Conservation (phyloP, 164 flowering plant genomes). For the Sextonia rubra region DNA sequence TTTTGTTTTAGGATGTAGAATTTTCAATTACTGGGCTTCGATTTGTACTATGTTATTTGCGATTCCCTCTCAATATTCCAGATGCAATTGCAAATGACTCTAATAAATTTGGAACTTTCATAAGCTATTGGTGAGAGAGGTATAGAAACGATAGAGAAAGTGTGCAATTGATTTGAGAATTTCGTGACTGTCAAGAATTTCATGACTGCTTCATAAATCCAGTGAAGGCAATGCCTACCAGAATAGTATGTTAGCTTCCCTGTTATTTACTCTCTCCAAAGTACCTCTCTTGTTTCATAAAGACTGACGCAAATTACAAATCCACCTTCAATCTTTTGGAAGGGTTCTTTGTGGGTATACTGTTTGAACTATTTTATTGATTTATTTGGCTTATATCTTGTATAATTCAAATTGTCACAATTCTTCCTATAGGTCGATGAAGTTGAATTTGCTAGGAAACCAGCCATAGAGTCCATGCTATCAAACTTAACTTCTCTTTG, state of each 20-base stretch:
- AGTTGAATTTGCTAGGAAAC: conserved; percentile 72
- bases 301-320: no score
- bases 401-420: conserved; percentile 31
- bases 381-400: not conserved
- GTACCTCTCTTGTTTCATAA: no score
- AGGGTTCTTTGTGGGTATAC: no score
- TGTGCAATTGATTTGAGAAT: conserved; percentile 83
- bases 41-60: conserved; percentile 74
- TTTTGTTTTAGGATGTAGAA: conserved; percentile 75
- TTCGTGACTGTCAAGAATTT: conserved; percentile 77
- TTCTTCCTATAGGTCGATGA: conserved; percentile 95
- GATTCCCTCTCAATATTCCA: not conserved
- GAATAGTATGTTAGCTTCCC: conserved; percentile 53
- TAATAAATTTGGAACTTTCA: conserved; percentile 5
- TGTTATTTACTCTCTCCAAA: not conserved
- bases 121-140: conserved; percentile 98
- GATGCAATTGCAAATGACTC: not conserved
- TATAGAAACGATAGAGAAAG: conserved; percentile 83
- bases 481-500: not conserved
- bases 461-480: conserved; percentile 17
- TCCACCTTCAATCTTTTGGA: no score
- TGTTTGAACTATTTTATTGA: not conserved
- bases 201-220: conserved; percentile 62
- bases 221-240: conserved; percentile 68
- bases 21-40: conserved; percentile 88